Evolutionary conservation across 371 early-diverging fungal genomes (phyloP).

Genomic region (Dinochytrium kinnereticum): DNA sequence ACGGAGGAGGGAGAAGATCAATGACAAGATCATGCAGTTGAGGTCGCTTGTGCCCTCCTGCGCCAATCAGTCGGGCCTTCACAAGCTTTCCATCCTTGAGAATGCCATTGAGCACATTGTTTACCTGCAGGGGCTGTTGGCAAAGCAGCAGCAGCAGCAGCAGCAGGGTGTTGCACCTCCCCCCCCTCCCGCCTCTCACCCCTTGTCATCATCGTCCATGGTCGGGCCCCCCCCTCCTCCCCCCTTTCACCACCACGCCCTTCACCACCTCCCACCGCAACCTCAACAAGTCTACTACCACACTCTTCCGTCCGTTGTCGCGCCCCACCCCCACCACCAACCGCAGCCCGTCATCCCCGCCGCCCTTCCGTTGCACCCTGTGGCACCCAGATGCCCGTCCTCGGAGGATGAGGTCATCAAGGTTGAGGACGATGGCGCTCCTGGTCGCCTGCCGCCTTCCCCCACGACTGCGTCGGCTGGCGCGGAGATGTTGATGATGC

Average conservation of each 20-base stretch:
- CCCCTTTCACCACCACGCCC: background rate
- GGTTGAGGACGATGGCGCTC: no score
- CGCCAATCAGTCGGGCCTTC: constrained; percentile 50
- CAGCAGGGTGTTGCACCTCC: background rate
- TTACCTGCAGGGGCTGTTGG: constrained; percentile 5
- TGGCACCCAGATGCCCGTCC: no score
- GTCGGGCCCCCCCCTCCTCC: background rate
- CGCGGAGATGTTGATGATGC: background rate
- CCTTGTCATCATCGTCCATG: background rate
- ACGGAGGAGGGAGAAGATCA: constrained; percentile 76
- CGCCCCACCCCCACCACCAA: no score
- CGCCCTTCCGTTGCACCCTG: no score
- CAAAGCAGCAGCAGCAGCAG: background rate
- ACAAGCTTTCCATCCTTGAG: constrained; percentile 75
- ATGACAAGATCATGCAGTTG: constrained; percentile 65
- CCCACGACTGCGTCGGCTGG: no score
- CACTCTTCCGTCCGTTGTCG: background rate
- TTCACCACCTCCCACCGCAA: background rate
- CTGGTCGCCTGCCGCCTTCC: no score
- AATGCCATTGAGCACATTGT: constrained; percentile 75
- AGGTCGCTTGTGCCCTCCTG: constrained; percentile 59
- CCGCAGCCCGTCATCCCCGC: no score
- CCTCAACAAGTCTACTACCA: background rate
- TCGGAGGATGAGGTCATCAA: no score
- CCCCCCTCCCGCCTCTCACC: background rate